A percentile compares a stretch with the other conserved stretches of the same genome.
Conservation (phyloP, 371 early-diverging fungal species). For the Lichtheimia hyalospora region DNA sequence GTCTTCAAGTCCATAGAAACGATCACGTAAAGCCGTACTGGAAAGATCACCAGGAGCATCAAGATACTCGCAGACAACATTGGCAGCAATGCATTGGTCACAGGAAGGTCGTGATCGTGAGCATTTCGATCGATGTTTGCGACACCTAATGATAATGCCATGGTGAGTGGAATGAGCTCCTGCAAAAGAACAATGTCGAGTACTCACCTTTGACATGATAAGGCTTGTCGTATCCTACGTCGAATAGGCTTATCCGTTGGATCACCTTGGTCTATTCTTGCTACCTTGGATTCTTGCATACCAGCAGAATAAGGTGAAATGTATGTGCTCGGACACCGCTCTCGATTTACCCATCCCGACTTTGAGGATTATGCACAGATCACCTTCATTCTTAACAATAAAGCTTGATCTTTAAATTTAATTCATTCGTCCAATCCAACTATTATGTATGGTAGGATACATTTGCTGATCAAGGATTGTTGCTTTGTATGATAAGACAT, state of each 20-base stretch:
- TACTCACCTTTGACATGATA: conserved; percentile 47
- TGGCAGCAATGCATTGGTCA: conserved; percentile 36
- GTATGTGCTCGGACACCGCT: no score
- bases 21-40: conserved; percentile 46
- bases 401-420: no score
- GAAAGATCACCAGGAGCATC: conserved; percentile 50
- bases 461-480: no score
- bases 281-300: no score
- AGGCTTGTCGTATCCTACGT: conserved; percentile 42
- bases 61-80: conserved; percentile 33
- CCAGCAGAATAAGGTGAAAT: no score
- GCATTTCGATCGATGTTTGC: conserved; percentile 47
- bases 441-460: no score
- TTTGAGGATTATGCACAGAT: no score
- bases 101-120: conserved; percentile 43
- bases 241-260: conserved; percentile 20
- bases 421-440: no score
- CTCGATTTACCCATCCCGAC: no score
- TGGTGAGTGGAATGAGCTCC: not conserved
- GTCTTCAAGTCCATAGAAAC: conserved; percentile 42
- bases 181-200: not conserved
- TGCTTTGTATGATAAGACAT: no score
- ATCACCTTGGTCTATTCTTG: not conserved
- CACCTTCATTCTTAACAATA: no score
- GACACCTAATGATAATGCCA: conserved; percentile 25